Percentiles rank a stretch among this genome's conserved stretches.
phyloP scores from a whole-genome alignment of 495 filamentous ascomycete genomes.

The Penicillium parvum region DNA sequence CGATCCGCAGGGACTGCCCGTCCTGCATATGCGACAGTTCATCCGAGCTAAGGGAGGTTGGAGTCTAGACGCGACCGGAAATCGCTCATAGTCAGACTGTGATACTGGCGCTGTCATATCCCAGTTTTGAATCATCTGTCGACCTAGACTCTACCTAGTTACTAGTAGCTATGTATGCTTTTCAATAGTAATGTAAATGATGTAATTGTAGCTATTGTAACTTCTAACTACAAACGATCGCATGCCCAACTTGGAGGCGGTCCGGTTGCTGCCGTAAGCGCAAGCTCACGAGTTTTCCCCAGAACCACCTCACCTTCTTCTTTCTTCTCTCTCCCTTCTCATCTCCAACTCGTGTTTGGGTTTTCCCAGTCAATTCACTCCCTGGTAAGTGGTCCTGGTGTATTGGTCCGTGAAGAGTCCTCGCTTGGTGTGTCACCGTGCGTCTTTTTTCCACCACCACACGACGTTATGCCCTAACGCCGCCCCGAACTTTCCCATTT shows the following conservation, averaged over 20 bases:
- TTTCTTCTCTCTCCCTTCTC: neutral
- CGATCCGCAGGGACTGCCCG: constrained; percentile 1
- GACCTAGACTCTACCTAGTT: too few species aligned
- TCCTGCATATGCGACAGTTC: constrained; percentile 4
- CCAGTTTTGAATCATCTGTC: neutral
- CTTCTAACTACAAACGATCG: too few species aligned
- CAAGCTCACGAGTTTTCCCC: constrained; percentile 2
- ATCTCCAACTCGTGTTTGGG: neutral
- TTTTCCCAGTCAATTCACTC: neutral
- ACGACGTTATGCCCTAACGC: constrained; percentile 19
- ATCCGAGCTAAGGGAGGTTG: neutral
- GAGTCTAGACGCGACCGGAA: constrained; percentile 3
- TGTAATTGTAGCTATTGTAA: too few species aligned
- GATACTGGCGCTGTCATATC: neutral
- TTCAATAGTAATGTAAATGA: too few species aligned
- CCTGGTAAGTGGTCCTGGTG: constrained; percentile 10
- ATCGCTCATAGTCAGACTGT: constrained; percentile 13
- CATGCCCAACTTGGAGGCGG: neutral
- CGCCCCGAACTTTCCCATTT: constrained; percentile 9
- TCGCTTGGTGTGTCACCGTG: constrained; percentile 14
- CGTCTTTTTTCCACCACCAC: constrained; percentile 12
- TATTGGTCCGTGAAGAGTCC: neutral
- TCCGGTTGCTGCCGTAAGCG: constrained; percentile 3
- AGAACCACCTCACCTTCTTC: neutral
- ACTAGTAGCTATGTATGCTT: too few species aligned